Conservation (phyloP, 208 protist species). For the Novymonas esmeraldas region DNA sequence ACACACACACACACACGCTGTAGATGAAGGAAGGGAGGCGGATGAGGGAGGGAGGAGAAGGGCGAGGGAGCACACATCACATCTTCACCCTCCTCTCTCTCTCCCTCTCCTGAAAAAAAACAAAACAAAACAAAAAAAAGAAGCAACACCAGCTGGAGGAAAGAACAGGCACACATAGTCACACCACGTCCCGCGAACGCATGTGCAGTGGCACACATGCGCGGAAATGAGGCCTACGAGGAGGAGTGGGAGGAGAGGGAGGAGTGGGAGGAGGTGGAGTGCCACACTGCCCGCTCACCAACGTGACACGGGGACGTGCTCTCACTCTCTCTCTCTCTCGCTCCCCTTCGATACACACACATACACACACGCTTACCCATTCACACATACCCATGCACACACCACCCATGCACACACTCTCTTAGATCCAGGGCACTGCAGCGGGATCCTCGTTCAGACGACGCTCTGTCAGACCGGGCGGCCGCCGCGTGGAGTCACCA, state of each 20-base stretch:
- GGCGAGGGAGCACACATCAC: no score
- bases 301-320: no score
- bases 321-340: no score
- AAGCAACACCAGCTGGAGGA: background rate
- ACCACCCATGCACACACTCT: background rate
- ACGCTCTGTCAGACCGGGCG: slow-evolving; percentile 28
- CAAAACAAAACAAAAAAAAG: background rate
- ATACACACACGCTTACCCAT: background rate
- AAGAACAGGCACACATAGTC: background rate
- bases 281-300: no score
- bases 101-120: no score
- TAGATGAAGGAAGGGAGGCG: background rate
- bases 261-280: no score
- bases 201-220: no score
- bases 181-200: no score
- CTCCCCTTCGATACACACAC: background rate
- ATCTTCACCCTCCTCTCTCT: no score
- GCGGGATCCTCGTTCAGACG: slow-evolving; percentile 45
- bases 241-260: no score
- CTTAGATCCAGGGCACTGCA: slow-evolving; percentile 50
- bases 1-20: no score
- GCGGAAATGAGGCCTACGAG: no score
- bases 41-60: background rate
- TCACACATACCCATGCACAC: background rate
- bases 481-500: slow-evolving; percentile 2